Base-by-base conservation (phyloP, 805 yeast species). In the Metschnikowia amazonensis region DNA sequence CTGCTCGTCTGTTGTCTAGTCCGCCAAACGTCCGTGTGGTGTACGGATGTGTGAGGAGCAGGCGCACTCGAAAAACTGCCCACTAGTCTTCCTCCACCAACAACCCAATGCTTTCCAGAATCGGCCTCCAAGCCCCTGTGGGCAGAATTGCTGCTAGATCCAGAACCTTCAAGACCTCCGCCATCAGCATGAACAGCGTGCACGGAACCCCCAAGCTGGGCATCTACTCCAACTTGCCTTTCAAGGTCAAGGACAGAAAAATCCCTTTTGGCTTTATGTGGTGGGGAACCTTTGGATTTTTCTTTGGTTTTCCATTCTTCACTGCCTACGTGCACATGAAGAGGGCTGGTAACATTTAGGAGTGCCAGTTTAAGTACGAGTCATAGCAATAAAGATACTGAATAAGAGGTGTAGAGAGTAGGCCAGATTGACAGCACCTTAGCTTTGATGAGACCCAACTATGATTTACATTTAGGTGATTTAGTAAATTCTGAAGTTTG, bases 181-280 rank as follows among this genome's bases (percentile, higher is more conserved):
- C 73, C 58, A 66, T 64, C 52, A 51, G 55, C 40, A 52, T 64
- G 63, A 63, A 59, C 58, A 62, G 60, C 42, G 53, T 67, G 38
- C 68, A 56, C 55, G 75, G 75, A 36, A 45, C 68, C 36, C 75
- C 75, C 41, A 61, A 66, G 55, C 53, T 54, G 44, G 97, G 97
- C 63, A 82, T 84, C 39, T 94, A 94, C 83, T 75, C 85, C 62
- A 92, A 94, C 80, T 64, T 92, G 53, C 99, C 99, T 56, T 94
- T 92, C 82, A 81, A 81, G 78, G 95, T 92, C 53, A 89, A 89
- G 79, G 77, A 83, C 80, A 89, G 96, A 79, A 86, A 82, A 75
- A 78, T 92, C 55, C 98, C 97, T 57, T 89, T 79, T 67, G 87
- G 82, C 56, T 73, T 89, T 43, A 77, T 84, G 56, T 95, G 85